These are phyloP conservation scores for Closterium sp. DNA, from an alignment of 139 green algal genomes.

Conservation along the genomic window DNA sequence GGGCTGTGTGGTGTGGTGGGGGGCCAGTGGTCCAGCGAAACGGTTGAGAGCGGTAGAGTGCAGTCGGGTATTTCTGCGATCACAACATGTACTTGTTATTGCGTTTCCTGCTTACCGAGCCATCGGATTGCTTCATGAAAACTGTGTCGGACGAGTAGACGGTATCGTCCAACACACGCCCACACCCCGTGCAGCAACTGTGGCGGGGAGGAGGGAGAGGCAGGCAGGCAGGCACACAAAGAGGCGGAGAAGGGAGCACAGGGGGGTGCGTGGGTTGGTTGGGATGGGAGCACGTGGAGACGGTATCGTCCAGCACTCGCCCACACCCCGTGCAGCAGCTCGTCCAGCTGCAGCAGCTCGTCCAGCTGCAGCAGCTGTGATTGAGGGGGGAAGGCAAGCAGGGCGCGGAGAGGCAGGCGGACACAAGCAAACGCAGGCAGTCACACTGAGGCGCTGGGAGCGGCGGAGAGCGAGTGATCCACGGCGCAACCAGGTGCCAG, in stretches of 20 bases:
- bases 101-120: neutral
- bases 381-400: neutral
- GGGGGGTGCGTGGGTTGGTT: too few relatives aligned
- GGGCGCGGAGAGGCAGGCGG: too few relatives aligned
- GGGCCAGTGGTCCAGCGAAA: too few relatives aligned
- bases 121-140: slow-evolving; percentile 71
- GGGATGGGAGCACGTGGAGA: too few relatives aligned
- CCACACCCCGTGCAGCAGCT: slow-evolving; percentile 83
- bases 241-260: too few relatives aligned
- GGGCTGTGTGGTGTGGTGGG: too few relatives aligned
- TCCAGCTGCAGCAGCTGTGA: too few relatives aligned
- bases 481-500: too few relatives aligned
- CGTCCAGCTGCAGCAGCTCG: too few relatives aligned
- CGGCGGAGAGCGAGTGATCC: neutral
- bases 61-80: too few relatives aligned
- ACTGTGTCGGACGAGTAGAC: slow-evolving; percentile 81
- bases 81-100: slow-evolving; percentile 2
- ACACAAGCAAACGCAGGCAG: too few relatives aligned
- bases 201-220: neutral
- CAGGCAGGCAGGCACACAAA: neutral
- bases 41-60: too few relatives aligned
- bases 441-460: neutral
- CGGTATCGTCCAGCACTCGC: slow-evolving; percentile 82
- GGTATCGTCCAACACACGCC: slow-evolving; percentile 84
- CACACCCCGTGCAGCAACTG: slow-evolving; percentile 82